Percentiles rank a stretch among this genome's conserved stretches.
Evolutionary conservation across 306 rosid species (phyloP).

Genomic region (Vigna unguiculata): DNA sequence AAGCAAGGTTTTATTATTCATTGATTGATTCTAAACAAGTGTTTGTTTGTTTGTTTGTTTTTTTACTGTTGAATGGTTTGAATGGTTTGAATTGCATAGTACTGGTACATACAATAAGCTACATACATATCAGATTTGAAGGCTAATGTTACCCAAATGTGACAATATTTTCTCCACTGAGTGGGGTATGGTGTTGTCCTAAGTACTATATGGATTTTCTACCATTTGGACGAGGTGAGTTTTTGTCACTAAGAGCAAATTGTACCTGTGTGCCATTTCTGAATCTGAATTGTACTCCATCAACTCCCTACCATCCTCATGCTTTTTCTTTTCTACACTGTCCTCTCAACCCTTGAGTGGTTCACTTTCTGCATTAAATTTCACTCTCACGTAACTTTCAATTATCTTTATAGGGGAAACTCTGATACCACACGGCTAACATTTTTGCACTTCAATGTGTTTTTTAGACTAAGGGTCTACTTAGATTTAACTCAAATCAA

Average conservation of each 20-base stretch:
- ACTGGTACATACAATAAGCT: slow-evolving; percentile 18
- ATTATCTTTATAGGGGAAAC: slow-evolving; percentile 11
- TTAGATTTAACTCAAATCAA: too few species aligned
- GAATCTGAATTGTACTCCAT: slow-evolving; percentile 45
- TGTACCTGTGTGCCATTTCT: slow-evolving; percentile 39
- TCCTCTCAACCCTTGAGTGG: slow-evolving; percentile 40
- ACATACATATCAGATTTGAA: slow-evolving; percentile 23
- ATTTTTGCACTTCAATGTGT: not conserved
- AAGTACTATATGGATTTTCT: slow-evolving; percentile 52
- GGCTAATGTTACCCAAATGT: slow-evolving; percentile 40
- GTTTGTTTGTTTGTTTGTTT: not conserved
- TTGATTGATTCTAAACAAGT: not conserved
- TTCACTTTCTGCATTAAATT: slow-evolving; percentile 44
- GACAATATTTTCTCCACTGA: slow-evolving; percentile 28
- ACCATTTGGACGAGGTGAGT: slow-evolving; percentile 46
- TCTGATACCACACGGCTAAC: slow-evolving; percentile 15
- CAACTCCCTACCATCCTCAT: slow-evolving; percentile 33
- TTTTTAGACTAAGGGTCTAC: too few species aligned
- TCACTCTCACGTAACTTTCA: slow-evolving; percentile 19
- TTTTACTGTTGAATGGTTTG: slow-evolving; percentile 24
- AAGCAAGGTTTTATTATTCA: slow-evolving; percentile 25
- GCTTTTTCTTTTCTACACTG: slow-evolving; percentile 40
- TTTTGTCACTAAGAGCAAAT: slow-evolving; percentile 47
- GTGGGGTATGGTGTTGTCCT: slow-evolving; percentile 30
- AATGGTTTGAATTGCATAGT: slow-evolving; percentile 19